phyloP scores from a whole-genome alignment of 768 basidiomycete species.

The Chlorophyllum brunneum region DNA sequence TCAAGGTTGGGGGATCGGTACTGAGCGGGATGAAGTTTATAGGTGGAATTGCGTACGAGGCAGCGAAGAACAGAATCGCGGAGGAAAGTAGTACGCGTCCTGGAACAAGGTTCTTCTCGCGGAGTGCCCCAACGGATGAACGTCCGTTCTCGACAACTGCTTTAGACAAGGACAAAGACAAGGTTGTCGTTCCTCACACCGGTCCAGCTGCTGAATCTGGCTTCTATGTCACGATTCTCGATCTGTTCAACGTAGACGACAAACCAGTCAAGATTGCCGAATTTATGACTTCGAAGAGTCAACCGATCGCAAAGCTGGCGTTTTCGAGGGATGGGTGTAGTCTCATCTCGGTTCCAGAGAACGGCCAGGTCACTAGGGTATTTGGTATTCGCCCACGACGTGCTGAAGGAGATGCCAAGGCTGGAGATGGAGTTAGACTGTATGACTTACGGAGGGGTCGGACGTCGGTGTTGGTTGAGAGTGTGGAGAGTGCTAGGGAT shows the following conservation, averaged over 20 bases:
- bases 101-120: constrained; percentile 45
- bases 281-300: constrained; percentile 44
- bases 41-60: constrained; percentile 56
- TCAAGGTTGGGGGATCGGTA: constrained; percentile 58
- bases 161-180: constrained; percentile 17
- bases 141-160: not conserved
- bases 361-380: constrained; percentile 51
- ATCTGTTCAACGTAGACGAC: constrained; percentile 21
- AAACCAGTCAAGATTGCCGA: constrained; percentile 35
- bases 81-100: constrained; percentile 12
- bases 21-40: constrained; percentile 61
- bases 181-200: constrained; percentile 21
- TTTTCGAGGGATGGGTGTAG: constrained; percentile 55
- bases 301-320: constrained; percentile 40
- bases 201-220: constrained; percentile 25
- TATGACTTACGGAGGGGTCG: constrained; percentile 72
- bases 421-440: constrained; percentile 20
- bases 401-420: constrained; percentile 3
- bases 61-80: constrained; percentile 36
- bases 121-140: constrained; percentile 53
- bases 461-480: constrained; percentile 62
- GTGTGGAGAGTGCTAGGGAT: constrained; percentile 48
- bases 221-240: constrained; percentile 53
- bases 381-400: constrained; percentile 36
- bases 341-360: constrained; percentile 45